These are phyloP conservation scores for Leccinellum rugosiceps DNA, from an alignment of 768 basidiomycete genomes.

Conservation along the genomic window DNA sequence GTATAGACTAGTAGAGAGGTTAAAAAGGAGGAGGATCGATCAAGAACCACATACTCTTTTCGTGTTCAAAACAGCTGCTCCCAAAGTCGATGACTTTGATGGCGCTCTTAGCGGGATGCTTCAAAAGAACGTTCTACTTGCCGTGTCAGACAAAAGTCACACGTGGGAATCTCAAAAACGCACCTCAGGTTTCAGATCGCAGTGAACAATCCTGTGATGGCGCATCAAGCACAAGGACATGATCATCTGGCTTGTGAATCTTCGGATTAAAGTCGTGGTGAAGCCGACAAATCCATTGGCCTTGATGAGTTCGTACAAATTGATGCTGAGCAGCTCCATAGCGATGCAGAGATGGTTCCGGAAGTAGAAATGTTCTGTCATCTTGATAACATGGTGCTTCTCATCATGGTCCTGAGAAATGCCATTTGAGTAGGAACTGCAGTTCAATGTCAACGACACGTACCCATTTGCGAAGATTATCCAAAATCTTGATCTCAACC, in stretches of 20 bases:
- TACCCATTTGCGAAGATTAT: constrained; percentile 97
- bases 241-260: constrained; percentile 96
- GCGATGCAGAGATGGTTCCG: constrained; percentile 97
- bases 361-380: constrained; percentile 99
- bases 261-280: constrained; percentile 88
- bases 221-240: constrained; percentile 89
- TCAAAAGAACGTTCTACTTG: constrained; percentile 83
- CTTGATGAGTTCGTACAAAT: constrained; percentile 98
- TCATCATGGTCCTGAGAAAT: constrained; percentile 86
- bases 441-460: constrained; percentile 26
- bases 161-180: constrained; percentile 19
- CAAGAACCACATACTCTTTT: constrained; percentile 77
- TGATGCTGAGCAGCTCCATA: constrained; percentile 97
- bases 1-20: constrained; percentile 74
- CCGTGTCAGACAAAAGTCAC: constrained; percentile 1
- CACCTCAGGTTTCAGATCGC: constrained; percentile 98
- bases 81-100: constrained; percentile 99
- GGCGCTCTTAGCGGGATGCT: constrained; percentile 92
- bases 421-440: not conserved
- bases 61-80: constrained; percentile 96
- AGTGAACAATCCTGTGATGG: constrained; percentile 96
- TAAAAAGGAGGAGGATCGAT: not conserved
- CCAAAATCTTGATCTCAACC: constrained; percentile 98
- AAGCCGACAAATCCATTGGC: constrained; percentile 99
- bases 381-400: constrained; percentile 95